phyloP scores from a whole-genome alignment of 164 flowering plant species.

The Malania oleifera region DNA sequence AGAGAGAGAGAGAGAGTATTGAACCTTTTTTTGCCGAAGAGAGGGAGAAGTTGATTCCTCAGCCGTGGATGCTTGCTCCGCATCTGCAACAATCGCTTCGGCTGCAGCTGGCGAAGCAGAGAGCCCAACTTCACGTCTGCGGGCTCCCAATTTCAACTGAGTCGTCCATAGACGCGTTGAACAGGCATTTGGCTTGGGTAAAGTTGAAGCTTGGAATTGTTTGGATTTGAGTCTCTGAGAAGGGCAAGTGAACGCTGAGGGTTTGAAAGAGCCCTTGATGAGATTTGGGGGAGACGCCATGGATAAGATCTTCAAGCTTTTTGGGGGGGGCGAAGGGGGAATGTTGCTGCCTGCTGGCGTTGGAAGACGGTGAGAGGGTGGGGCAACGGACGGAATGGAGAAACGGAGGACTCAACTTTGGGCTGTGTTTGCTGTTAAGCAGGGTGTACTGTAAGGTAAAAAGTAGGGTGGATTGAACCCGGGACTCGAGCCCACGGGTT shows the following conservation, averaged over 20 bases:
- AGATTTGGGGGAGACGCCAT: conserved; percentile 7
- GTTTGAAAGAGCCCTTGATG: neutral
- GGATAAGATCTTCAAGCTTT: conserved; percentile 1
- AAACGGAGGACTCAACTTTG: too few relatives aligned
- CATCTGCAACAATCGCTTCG: neutral
- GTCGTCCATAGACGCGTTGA: too few relatives aligned
- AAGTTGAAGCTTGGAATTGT: conserved; percentile 4
- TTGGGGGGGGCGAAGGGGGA: neutral
- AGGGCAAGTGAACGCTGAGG: neutral
- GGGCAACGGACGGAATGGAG: too few relatives aligned
- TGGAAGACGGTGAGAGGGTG: too few relatives aligned
- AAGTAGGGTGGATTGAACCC: too few relatives aligned
- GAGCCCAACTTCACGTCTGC: neutral
- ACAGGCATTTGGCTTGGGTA: neutral
- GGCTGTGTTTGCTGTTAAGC: too few relatives aligned
- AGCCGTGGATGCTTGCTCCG: neutral
- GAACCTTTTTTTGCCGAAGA: conserved; percentile 3
- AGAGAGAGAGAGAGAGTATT: neutral
- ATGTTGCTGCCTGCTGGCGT: too few relatives aligned
- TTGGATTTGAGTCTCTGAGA: conserved; percentile 5
- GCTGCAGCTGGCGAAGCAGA: conserved; percentile 1
- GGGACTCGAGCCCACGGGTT: too few relatives aligned
- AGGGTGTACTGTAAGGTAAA: too few relatives aligned
- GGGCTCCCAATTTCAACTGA: too few relatives aligned
- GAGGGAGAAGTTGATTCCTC: neutral